Conservation (phyloP, 108 stramenopile genomes). For the Skeletonema marinoi region DNA sequence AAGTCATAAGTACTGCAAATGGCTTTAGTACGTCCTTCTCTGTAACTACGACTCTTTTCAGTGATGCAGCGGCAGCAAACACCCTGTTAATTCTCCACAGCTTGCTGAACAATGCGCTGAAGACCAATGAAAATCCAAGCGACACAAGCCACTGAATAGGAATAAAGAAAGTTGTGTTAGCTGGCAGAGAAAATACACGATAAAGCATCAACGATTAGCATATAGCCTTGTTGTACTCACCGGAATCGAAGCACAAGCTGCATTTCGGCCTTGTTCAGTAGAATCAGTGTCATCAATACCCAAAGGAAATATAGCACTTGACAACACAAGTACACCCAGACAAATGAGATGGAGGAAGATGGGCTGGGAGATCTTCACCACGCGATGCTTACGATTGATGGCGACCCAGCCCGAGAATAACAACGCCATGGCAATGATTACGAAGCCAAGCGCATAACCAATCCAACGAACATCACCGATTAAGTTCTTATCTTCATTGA, state of each 20-base stretch:
- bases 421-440: not conserved
- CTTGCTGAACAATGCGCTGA: constrained; percentile 60
- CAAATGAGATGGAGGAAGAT: constrained; percentile 59
- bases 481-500: not conserved
- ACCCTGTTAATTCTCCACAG: constrained; percentile 52
- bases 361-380: constrained; percentile 46
- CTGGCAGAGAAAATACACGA: not conserved
- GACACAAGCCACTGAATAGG: constrained; percentile 32
- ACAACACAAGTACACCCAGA: constrained; percentile 55
- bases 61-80: not conserved
- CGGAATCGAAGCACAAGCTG: not conserved
- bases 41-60: not conserved
- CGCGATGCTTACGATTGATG: constrained; percentile 1
- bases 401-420: not conserved
- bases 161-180: not conserved
- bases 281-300: constrained; percentile 1
- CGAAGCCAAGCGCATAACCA: not conserved
- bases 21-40: not conserved
- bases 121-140: constrained; percentile 49
- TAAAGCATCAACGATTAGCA: not conserved
- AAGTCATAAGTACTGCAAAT: not conserved
- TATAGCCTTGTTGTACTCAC: not conserved
- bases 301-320: constrained; percentile 4
- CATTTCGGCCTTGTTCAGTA: not conserved
- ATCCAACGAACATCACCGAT: not conserved